Evolutionary conservation across 257 asterid genomes (phyloP).

Genomic region (Catharanthus roseus): DNA sequence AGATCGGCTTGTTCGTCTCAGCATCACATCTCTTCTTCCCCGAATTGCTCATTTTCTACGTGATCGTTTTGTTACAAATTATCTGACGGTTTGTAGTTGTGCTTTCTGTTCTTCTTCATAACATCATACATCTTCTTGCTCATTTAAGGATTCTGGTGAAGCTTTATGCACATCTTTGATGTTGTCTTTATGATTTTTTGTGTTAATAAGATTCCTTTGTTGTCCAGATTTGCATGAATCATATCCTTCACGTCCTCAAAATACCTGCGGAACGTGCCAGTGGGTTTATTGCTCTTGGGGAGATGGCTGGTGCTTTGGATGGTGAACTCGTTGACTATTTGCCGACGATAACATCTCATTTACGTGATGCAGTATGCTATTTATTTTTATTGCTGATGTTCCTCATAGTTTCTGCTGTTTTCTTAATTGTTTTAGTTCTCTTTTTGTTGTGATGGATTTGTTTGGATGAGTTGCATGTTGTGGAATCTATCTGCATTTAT

Average conservation of each 20-base stretch:
- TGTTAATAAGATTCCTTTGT: constrained; percentile 19
- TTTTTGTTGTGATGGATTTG: not conserved
- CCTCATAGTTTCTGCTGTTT: not conserved
- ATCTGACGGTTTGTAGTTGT: constrained; percentile 57
- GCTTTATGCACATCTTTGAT: constrained; percentile 16
- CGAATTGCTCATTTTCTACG: constrained; percentile 98
- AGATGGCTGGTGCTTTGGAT: constrained; percentile 99
- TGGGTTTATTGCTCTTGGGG: constrained; percentile 99
- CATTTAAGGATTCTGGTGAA: not conserved
- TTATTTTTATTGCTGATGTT: constrained; percentile 16
- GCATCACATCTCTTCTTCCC: constrained; percentile 98
- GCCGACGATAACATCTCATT: constrained; percentile 97
- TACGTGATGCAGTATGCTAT: constrained; percentile 88
- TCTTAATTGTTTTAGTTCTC: constrained; percentile 8
- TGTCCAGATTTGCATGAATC: constrained; percentile 96
- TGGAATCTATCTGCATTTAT: not conserved
- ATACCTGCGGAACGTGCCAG: constrained; percentile 95
- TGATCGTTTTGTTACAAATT: constrained; percentile 95
- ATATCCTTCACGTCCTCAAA: constrained; percentile 93
- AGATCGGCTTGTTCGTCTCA: constrained; percentile 96
- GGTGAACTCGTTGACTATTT: constrained; percentile 93
- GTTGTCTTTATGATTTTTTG: constrained; percentile 10
- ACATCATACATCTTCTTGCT: constrained; percentile 10
- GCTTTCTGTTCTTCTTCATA: constrained; percentile 10
- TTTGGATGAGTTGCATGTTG: not conserved